phyloP scores from a whole-genome alignment of 2,329 filamentous ascomycete species.

The Ophiostoma montium region DNA sequence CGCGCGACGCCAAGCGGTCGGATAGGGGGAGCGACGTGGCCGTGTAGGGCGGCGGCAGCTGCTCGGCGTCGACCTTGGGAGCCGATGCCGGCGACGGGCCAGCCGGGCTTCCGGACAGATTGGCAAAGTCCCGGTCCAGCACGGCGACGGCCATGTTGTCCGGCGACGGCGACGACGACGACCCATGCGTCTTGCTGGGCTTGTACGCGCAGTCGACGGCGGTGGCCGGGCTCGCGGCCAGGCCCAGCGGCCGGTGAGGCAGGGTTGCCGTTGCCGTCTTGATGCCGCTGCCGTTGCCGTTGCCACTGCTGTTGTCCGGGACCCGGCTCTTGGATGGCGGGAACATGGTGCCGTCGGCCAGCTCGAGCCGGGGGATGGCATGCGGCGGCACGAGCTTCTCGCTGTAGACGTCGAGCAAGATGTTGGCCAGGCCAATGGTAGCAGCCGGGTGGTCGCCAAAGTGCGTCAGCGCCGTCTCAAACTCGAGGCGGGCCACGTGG shows the following conservation, averaged over 20 bases:
- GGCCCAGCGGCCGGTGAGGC: constrained; percentile 32
- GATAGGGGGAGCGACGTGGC: constrained; percentile 52
- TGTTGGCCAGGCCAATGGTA: constrained; percentile 68
- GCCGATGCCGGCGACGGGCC: background rate
- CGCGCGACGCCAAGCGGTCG: constrained; percentile 76
- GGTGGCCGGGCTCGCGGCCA: constrained; percentile 18
- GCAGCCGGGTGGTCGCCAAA: constrained; percentile 67
- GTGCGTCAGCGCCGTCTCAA: constrained; percentile 69
- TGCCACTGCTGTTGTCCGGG: no score
- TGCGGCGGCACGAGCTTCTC: constrained; percentile 48
- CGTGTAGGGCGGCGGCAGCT: constrained; percentile 37
- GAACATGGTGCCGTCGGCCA: constrained; percentile 20
- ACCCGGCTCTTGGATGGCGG: constrained; percentile 5
- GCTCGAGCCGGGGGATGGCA: constrained; percentile 31
- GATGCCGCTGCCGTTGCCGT: background rate
- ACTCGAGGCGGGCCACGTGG: constrained; percentile 59
- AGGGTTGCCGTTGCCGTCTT: constrained; percentile 17
- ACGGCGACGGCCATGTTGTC: background rate
- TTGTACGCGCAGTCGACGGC: background rate
- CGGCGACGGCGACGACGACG: background rate
- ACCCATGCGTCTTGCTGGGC: background rate
- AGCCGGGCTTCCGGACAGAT: background rate
- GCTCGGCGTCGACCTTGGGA: background rate
- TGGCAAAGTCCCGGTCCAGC: background rate
- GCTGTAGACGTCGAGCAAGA: constrained; percentile 74